phyloP scores from a whole-genome alignment of 768 basidiomycete genomes.

The Tubosaeta sp. region DNA sequence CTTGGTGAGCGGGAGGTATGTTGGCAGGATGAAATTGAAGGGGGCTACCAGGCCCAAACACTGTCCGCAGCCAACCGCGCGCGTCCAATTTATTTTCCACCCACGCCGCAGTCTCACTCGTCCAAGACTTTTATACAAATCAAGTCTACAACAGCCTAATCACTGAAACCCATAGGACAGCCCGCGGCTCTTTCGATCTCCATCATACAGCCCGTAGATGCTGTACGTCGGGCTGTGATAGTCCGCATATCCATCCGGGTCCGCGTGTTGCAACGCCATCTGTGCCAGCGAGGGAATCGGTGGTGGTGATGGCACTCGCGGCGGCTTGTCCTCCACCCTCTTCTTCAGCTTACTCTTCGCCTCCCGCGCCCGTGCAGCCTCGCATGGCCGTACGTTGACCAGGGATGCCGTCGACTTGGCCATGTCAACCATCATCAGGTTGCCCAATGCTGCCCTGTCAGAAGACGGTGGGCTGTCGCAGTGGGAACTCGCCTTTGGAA shows the following conservation, averaged over 20 bases:
- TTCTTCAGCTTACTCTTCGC: constrained; percentile 28
- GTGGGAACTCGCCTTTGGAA: constrained; percentile 18
- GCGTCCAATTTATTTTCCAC: constrained; percentile 6
- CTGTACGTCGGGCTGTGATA: constrained; percentile 83
- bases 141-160: constrained; percentile 9
- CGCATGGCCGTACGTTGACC: constrained; percentile 28
- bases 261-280: constrained; percentile 62
- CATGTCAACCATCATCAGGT: constrained; percentile 61
- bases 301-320: constrained; percentile 77
- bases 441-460: constrained; percentile 51
- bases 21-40: not conserved
- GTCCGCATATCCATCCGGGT: constrained; percentile 57
- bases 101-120: constrained; percentile 17
- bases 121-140: constrained; percentile 17
- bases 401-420: constrained; percentile 34
- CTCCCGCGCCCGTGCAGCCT: constrained; percentile 28
- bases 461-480: constrained; percentile 20
- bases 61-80: constrained; percentile 7
- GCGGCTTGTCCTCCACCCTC: constrained; percentile 55
- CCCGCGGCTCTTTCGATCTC: constrained; percentile 49
- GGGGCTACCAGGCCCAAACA: not conserved
- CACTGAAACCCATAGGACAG: constrained; percentile 24
- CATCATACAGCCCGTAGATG: constrained; percentile 70
- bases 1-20: constrained; percentile 7
- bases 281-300: constrained; percentile 69